Percentiles rank a stretch among this genome's conserved stretches.
Conservation (phyloP, 768 basidiomycete genomes). For the Imleria badia region DNA sequence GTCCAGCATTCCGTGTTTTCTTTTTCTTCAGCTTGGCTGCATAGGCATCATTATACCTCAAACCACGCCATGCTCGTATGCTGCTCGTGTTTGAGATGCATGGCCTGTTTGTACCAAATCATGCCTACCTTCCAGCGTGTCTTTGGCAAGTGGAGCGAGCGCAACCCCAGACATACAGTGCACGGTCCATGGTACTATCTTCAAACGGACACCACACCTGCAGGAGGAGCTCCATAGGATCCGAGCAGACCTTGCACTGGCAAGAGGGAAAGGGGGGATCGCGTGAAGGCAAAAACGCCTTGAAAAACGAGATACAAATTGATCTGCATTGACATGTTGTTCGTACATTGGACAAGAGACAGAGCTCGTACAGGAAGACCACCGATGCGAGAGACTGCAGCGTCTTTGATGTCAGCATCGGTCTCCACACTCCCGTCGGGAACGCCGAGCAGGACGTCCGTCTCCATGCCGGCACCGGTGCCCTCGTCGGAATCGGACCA, state of each 20-base stretch:
- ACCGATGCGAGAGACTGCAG: conserved; percentile 85
- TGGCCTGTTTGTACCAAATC: not conserved
- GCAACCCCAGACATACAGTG: conserved; percentile 85
- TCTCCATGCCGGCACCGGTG: conserved; percentile 53
- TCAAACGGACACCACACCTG: conserved; percentile 93
- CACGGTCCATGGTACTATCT: conserved; percentile 80
- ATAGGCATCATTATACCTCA: conserved; percentile 71
- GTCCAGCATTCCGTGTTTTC: conserved; percentile 39
- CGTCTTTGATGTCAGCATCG: conserved; percentile 63
- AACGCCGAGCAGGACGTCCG: conserved; percentile 74
- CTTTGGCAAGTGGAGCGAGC: conserved; percentile 67
- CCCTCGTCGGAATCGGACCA: conserved; percentile 86
- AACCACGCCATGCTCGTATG: conserved; percentile 77
- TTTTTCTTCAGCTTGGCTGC: conserved; percentile 70
- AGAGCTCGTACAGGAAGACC: conserved; percentile 79
- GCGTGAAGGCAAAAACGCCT: conserved; percentile 71
- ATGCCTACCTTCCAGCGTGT: conserved; percentile 73
- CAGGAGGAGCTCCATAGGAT: conserved; percentile 77
- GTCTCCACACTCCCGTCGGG: conserved; percentile 71
- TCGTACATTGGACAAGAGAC: conserved; percentile 47
- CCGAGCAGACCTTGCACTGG: conserved; percentile 67
- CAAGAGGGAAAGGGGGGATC: conserved; percentile 64
- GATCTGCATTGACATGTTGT: conserved; percentile 43
- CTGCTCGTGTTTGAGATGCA: conserved; percentile 38
- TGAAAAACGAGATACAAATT: conserved; percentile 44